phyloP scores from a whole-genome alignment of 768 basidiomycete species.

The Leccinellum rugosiceps region DNA sequence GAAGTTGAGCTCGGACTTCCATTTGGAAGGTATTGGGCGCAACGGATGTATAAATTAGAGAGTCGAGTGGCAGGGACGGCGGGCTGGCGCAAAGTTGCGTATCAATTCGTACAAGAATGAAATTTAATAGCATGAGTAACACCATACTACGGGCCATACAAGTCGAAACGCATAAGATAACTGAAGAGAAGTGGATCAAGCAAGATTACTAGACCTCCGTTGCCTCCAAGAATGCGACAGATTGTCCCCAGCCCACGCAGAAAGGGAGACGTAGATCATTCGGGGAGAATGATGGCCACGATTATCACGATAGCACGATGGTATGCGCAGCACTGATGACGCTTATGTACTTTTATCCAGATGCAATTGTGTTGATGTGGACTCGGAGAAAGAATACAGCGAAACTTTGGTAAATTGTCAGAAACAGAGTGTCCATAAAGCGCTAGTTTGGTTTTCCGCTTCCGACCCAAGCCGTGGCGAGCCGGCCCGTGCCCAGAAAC shows the following conservation, averaged over 20 bases:
- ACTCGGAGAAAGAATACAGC: conserved; percentile 2
- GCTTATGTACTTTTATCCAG: not conserved
- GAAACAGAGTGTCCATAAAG: conserved; percentile 4
- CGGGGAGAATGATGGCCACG: not conserved
- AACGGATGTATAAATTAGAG: not conserved
- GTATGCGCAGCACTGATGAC: not conserved
- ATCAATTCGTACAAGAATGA: not conserved
- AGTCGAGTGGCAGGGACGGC: conserved; percentile 1
- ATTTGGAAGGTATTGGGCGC: conserved; percentile 1
- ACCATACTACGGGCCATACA: not conserved
- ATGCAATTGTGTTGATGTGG: not conserved
- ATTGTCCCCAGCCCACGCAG: not conserved
- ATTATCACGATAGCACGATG: not conserved
- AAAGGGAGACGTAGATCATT: not conserved
- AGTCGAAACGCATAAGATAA: not conserved
- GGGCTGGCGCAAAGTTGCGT: not conserved
- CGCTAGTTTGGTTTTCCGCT: conserved; percentile 18
- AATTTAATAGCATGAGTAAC: not conserved
- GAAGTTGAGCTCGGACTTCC: conserved; percentile 1
- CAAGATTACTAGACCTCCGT: not conserved
- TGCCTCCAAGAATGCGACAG: not conserved
- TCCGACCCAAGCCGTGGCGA: conserved; percentile 12
- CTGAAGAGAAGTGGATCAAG: not conserved
- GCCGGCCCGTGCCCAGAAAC: conserved; percentile 1
- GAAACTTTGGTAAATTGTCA: conserved; percentile 1